Conservation (phyloP, 2,329 filamentous ascomycete genomes). For the Tolypocladium sp. region DNA sequence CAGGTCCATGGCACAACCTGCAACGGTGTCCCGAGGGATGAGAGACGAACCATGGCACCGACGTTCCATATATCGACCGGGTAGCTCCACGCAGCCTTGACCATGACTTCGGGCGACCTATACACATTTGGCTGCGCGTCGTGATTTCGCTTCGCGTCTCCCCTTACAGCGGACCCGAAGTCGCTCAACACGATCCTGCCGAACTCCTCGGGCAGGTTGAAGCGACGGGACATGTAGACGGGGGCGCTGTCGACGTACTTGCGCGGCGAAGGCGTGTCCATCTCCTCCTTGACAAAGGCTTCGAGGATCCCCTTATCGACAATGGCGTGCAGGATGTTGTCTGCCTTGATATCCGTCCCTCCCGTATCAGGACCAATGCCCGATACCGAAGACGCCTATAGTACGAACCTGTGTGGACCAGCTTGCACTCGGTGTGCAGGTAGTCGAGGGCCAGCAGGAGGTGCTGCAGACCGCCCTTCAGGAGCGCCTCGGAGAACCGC, state of each 20-base stretch:
- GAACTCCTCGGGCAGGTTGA: constrained; percentile 20
- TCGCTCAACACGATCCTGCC: constrained; percentile 35
- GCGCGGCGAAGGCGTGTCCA: neutral
- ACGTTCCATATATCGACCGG: constrained; percentile 43
- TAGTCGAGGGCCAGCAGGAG: constrained; percentile 28
- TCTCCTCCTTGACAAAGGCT: constrained; percentile 1
- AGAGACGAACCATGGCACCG: constrained; percentile 33
- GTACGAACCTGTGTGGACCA: constrained; percentile 31
- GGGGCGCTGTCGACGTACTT: neutral
- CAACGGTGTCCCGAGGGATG: too few relatives aligned
- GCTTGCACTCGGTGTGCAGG: constrained; percentile 29
- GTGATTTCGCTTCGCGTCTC: constrained; percentile 19
- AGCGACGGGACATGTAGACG: constrained; percentile 20
- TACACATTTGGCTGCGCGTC: constrained; percentile 31
- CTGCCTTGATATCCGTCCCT: constrained; percentile 27
- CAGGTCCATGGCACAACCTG: neutral
- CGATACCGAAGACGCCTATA: too few relatives aligned
- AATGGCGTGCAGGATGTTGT: constrained; percentile 25
- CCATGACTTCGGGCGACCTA: constrained; percentile 35
- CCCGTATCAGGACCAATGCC: too few relatives aligned
- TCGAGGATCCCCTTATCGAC: constrained; percentile 1
- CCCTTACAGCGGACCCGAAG: constrained; percentile 34
- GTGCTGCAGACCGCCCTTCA: constrained; percentile 20
- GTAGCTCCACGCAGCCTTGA: constrained; percentile 34
- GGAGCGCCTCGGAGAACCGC: constrained; percentile 25